These are phyloP conservation scores for Vigna nakashimae DNA, from an alignment of 306 rosid genomes.

Conservation along the genomic window DNA sequence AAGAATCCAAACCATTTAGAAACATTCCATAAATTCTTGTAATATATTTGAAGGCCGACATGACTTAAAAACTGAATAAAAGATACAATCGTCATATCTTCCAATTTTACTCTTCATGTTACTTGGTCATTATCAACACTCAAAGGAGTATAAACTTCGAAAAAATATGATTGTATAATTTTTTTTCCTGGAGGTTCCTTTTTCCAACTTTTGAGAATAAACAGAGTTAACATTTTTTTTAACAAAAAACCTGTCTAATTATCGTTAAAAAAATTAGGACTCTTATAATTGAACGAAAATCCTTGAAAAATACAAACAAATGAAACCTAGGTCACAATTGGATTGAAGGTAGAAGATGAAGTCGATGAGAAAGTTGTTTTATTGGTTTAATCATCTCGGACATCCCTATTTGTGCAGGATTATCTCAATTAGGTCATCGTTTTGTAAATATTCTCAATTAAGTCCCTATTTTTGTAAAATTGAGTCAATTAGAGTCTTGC, in stretches of 20 bases:
- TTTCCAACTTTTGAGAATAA: constrained; percentile 8
- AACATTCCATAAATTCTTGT: constrained; percentile 23
- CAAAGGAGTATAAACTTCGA: neutral
- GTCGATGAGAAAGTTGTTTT: too few species aligned
- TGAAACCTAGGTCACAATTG: neutral
- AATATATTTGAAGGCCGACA: constrained; percentile 8
- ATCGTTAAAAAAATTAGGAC: neutral
- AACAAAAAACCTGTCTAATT: neutral
- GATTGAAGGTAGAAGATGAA: too few species aligned
- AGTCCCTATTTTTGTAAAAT: too few species aligned
- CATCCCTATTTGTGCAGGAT: too few species aligned
- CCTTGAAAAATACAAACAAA: constrained; percentile 4
- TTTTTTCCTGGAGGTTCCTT: neutral
- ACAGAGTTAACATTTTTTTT: neutral
- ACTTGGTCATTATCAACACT: neutral
- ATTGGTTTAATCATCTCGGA: too few species aligned
- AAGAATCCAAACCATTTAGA: constrained; percentile 32
- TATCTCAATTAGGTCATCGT: too few species aligned
- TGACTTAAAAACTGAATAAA: constrained; percentile 22
- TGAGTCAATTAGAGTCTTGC: too few species aligned
- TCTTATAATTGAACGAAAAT: neutral
- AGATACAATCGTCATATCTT: constrained; percentile 11
- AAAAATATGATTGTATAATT: neutral
- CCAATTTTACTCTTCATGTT: constrained; percentile 21
- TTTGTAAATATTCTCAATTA: too few species aligned